Conservation (phyloP, 257 asterid genomes). For the Echites panduratus region DNA sequence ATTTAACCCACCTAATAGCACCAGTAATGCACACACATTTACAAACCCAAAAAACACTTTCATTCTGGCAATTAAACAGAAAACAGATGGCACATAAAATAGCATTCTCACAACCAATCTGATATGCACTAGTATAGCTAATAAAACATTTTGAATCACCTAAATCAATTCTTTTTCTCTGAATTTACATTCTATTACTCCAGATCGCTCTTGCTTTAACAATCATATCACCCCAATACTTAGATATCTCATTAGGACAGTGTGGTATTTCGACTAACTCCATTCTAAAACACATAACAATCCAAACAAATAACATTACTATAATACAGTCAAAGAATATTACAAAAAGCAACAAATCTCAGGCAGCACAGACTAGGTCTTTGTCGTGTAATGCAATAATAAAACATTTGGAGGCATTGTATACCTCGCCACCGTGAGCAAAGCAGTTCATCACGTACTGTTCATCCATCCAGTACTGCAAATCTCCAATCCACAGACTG, state of each 20-base stretch:
- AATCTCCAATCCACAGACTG: constrained; percentile 94
- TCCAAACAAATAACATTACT: neutral
- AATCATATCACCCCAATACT: neutral
- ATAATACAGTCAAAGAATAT: neutral
- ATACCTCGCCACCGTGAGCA: constrained; percentile 66
- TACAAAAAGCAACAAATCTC: neutral
- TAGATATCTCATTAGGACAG: neutral
- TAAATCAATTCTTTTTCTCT: neutral
- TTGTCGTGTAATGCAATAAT: neutral
- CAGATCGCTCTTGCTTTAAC: neutral
- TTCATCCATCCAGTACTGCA: constrained; percentile 96
- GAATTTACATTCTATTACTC: neutral
- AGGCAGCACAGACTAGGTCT: neutral
- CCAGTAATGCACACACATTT: neutral
- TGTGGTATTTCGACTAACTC: neutral
- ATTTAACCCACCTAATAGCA: neutral
- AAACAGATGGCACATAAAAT: too few relatives aligned
- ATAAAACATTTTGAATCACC: too few relatives aligned
- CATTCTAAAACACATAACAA: neutral
- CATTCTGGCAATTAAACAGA: neutral
- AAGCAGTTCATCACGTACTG: constrained; percentile 53
- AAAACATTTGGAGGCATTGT: neutral
- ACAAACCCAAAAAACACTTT: neutral
- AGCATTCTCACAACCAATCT: neutral
- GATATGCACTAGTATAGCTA: too few relatives aligned